A percentile compares a stretch with the other conserved stretches of the same genome.
These are phyloP conservation scores for Dactylellina leptospora DNA, from an alignment of 2,329 filamentous ascomycete species.

Conservation along the genomic window DNA sequence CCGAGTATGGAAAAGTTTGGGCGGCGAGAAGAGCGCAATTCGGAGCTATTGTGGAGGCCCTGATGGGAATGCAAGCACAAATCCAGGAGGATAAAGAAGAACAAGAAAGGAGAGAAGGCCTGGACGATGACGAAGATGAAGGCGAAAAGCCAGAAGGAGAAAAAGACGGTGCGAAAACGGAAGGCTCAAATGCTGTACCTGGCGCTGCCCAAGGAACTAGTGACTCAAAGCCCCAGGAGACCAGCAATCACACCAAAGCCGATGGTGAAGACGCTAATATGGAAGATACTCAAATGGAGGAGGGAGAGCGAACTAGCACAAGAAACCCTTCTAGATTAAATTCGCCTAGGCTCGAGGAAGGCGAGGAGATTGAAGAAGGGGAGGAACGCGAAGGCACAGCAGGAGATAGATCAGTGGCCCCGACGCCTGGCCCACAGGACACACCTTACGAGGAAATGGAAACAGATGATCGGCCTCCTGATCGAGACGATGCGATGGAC, in stretches of 20 bases:
- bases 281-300: conserved; percentile 42
- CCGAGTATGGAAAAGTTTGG: conserved; percentile 56
- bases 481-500: conserved; percentile 47
- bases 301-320: conserved; percentile 36
- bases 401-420: conserved; percentile 23
- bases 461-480: conserved; percentile 46
- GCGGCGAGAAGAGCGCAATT: conserved; percentile 55
- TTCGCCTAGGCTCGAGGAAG: conserved; percentile 40
- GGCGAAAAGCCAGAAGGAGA: conserved; percentile 29
- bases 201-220: background rate
- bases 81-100: conserved; percentile 58
- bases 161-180: conserved; percentile 19
- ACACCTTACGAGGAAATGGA: conserved; percentile 46
- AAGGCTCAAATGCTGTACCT: background rate
- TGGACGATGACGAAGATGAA: conserved; percentile 52
- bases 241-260: background rate
- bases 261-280: conserved; percentile 25
- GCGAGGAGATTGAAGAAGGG: conserved; percentile 45
- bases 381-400: conserved; percentile 31
- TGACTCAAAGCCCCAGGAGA: background rate
- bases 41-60: conserved; percentile 56
- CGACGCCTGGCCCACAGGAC: conserved; percentile 34
- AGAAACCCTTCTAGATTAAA: conserved; percentile 23
- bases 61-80: conserved; percentile 57
- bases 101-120: conserved; percentile 53